Evolutionary conservation across 2,329 filamentous ascomycete genomes (phyloP).

Genomic region (Parasarocladium wereldwijsianum): DNA sequence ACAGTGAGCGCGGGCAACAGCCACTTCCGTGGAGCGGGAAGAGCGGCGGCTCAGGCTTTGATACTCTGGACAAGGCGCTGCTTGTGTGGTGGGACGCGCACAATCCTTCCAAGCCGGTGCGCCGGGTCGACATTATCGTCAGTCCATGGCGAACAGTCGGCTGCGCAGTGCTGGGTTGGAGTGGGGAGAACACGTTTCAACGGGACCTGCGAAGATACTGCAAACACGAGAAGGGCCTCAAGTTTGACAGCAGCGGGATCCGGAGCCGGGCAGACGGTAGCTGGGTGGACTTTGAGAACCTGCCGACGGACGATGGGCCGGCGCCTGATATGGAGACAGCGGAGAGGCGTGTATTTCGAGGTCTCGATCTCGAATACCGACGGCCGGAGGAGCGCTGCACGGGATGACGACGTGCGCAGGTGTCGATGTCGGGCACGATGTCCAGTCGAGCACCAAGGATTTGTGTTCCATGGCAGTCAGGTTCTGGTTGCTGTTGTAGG

Average conservation of each 20-base stretch:
- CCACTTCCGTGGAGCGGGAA: constrained; percentile 38
- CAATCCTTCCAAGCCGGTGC: constrained; percentile 37
- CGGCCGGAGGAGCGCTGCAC: constrained; percentile 55
- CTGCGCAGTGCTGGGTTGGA: constrained; percentile 81
- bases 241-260: constrained; percentile 85
- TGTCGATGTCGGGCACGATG: no score
- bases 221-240: constrained; percentile 56
- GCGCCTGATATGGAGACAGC: constrained; percentile 56
- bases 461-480: no score
- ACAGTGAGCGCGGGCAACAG: constrained; percentile 56
- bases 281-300: constrained; percentile 59
- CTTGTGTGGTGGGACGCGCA: constrained; percentile 64
- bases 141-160: constrained; percentile 79
- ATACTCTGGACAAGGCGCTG: constrained; percentile 80
- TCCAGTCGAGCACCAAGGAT: no score
- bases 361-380: constrained; percentile 54
- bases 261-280: constrained; percentile 49
- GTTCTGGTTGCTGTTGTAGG: no score
- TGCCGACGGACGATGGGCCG: constrained; percentile 16
- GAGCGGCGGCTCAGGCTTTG: constrained; percentile 48
- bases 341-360: constrained; percentile 68
- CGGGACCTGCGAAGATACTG: constrained; percentile 71
- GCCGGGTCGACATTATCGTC: constrained; percentile 84
- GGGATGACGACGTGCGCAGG: constrained; percentile 32
- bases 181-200: constrained; percentile 78